Base-by-base conservation (phyloP, 805 yeast genomes). In the Zygosaccharomyces lentus region DNA sequence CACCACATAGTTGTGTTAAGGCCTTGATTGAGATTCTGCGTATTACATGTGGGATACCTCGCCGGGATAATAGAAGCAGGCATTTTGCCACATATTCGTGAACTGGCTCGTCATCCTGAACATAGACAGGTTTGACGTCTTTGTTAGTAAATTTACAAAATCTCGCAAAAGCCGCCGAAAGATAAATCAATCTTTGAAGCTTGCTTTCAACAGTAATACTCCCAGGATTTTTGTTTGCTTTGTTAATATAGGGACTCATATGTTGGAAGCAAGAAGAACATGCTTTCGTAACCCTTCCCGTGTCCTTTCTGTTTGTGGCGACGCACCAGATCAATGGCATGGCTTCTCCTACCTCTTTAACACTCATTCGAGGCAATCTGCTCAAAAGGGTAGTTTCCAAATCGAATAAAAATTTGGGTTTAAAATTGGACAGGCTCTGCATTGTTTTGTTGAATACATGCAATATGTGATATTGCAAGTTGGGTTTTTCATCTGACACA, bases 81-180 rank as follows among this genome's bases (percentile, higher is more conserved):
- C 76, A 75, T 51, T 80, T 81, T 2, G 83, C 70, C 2, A 84
- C 70, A 34, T 82, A 68, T 42, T 84, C 80, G 10, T 74, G 66
- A 1, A 82, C 69, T 1, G 83, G 70, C 52, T 82, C 91, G 6
- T 69, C 73, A 0, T 67, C 69, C 31, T 51, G 45, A n/a, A 61
- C 41, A 37, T 43, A 52, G 1, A 52, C n/a, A 9, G 59, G 50
- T 38, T 70, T 73, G 51, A 78, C 55, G 0, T 75, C 61, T 12
- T 74, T 58, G 39, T 70, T 65, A 4, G 59, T 61, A 45, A 87
- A 73, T n/a, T 77, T 66, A 52, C 93, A 85, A 52, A 74, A 76
- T 37, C 82, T 72, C 0, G 90, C 95, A 65, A 88, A 79, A 35
- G 77, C 75, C 0, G 95, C 90, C 4, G 86, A 59, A 17, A 88